A percentile compares a stretch with the other conserved stretches of the same genome.
Conservation (phyloP, 129 eudicot genomes). For the Flaveria robusta region DNA sequence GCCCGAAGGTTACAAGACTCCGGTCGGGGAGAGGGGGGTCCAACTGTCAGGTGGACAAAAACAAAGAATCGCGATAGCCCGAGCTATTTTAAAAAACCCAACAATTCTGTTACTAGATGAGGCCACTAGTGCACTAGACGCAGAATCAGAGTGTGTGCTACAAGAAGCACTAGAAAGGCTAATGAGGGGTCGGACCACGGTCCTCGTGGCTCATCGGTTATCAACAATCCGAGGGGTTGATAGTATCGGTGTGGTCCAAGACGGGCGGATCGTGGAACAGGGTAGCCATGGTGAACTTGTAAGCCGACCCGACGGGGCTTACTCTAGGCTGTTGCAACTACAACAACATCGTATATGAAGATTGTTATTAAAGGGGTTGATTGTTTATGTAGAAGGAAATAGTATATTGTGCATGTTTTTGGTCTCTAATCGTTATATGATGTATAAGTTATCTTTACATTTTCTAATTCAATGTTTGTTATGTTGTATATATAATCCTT, state of each 20-base stretch:
- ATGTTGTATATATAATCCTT: slow-evolving; percentile 11
- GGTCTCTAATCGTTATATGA: slow-evolving; percentile 27
- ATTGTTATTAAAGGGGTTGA: slow-evolving; percentile 5
- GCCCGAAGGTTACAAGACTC: slow-evolving; percentile 86
- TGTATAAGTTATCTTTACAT: slow-evolving; percentile 17
- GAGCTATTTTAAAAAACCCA: slow-evolving; percentile 84
- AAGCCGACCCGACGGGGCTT: slow-evolving; percentile 90
- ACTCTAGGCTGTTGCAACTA: slow-evolving; percentile 87
- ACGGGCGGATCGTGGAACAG: slow-evolving; percentile 87
- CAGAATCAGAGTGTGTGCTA: slow-evolving; percentile 87
- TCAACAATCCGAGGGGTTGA: slow-evolving; percentile 91
- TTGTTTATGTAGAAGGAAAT: slow-evolving; percentile 3
- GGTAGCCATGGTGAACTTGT: slow-evolving; percentile 84
- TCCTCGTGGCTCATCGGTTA: slow-evolving; percentile 81
- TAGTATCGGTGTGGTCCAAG: slow-evolving; percentile 81
- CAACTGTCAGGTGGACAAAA: slow-evolving; percentile 98
- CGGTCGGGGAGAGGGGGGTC: slow-evolving; percentile 88
- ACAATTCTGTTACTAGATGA: slow-evolving; percentile 80
- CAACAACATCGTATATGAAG: slow-evolving; percentile 72
- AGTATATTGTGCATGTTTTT: slow-evolving; percentile 42
- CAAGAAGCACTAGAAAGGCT: slow-evolving; percentile 91
- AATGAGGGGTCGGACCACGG: slow-evolving; percentile 93
- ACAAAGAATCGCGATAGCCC: slow-evolving; percentile 88
- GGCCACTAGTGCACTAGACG: slow-evolving; percentile 92
- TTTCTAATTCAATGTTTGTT: slow-evolving; percentile 32